Evolutionary conservation across 208 protist genomes (phyloP), one percentile per base, ranked within the genome.

Genomic region (Acanthamoeba castellanii): DNA sequence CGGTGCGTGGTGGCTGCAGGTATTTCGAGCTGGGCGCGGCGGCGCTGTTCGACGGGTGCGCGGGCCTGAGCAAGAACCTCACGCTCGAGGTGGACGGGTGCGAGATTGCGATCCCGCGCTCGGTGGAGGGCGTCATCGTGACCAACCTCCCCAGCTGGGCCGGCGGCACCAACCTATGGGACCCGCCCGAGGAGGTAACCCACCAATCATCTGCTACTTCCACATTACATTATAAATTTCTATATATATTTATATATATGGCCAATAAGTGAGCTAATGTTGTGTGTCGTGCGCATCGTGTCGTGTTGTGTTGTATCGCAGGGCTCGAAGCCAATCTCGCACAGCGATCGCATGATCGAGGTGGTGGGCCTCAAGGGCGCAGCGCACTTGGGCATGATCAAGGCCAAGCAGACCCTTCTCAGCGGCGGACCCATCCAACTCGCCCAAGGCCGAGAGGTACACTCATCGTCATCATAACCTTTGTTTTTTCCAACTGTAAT

Each of bases 111-210:
- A 34, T 96, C 25, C 88, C 70, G 34, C 22, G 22, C 4, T 81
- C 61, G 2, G 76, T 96, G 0, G 93, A 96, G 84, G 97, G 95
- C 30, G 92, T 97, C 2, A 96, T 97, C 30, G 92, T 97, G 7
- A 34, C 96, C 3, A 97, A 97, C 92, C 47, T 97, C 16, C 91
- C 82, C 37, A 95, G 68, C 55, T 97, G 96, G 78, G 96, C 95
- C 45, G 95, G 94, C 78, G 97, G 97, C n/a, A 88, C 72, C 16
- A 72, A 97, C 57, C 59, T 96, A n/a, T 97, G 97, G 97, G 95
- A 94, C 32, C 61, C 85, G 22, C 94, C 45, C 52, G 59, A 93
- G 42, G 42, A 81, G 72, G 55, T 64, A 20, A 0, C 6, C 37
- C 30, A 9, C 37, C 30, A 8, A 9, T 27, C 42, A 5, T 37